Conservation (phyloP, 2,329 filamentous ascomycete genomes). For the Diplodia seriata region DNA sequence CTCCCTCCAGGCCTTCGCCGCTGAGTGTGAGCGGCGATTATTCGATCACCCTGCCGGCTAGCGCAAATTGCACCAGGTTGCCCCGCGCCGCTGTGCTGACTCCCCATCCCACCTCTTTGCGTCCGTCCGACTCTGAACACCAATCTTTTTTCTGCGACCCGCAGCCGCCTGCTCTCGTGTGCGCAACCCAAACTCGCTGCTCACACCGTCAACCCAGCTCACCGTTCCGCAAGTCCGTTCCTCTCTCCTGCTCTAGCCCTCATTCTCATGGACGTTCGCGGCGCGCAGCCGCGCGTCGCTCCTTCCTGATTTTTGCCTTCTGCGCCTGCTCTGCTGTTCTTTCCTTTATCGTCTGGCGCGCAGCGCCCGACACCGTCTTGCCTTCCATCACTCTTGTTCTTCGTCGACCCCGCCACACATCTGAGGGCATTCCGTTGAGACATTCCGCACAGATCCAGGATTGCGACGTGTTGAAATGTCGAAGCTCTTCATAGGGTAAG, state of each 20-base stretch:
- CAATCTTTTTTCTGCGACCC: slow-evolving; percentile 27
- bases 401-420: not conserved
- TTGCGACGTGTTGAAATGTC: slow-evolving; percentile 67
- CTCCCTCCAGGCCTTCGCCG: slow-evolving; percentile 28
- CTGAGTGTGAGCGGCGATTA: slow-evolving; percentile 27
- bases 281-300: slow-evolving; percentile 24
- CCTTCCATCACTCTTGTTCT: not conserved
- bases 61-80: slow-evolving; percentile 27
- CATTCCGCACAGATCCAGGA: slow-evolving; percentile 26
- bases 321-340: slow-evolving; percentile 21
- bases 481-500: slow-evolving; percentile 94
- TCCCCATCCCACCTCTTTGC: slow-evolving; percentile 30
- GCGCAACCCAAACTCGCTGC: slow-evolving; percentile 16
- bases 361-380: not conserved
- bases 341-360: slow-evolving; percentile 16
- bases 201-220: slow-evolving; percentile 16
- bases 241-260: slow-evolving; percentile 11
- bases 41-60: slow-evolving; percentile 28
- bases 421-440: slow-evolving; percentile 23
- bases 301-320: slow-evolving; percentile 24
- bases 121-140: slow-evolving; percentile 27
- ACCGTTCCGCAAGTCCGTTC: slow-evolving; percentile 28
- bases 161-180: slow-evolving; percentile 5
- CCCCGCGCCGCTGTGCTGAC: slow-evolving; percentile 26
- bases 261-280: slow-evolving; percentile 6